Percentiles rank a stretch among this genome's conserved stretches.
phyloP scores from a whole-genome alignment of 257 asterid species.

The Rauvolfia tetraphylla region DNA sequence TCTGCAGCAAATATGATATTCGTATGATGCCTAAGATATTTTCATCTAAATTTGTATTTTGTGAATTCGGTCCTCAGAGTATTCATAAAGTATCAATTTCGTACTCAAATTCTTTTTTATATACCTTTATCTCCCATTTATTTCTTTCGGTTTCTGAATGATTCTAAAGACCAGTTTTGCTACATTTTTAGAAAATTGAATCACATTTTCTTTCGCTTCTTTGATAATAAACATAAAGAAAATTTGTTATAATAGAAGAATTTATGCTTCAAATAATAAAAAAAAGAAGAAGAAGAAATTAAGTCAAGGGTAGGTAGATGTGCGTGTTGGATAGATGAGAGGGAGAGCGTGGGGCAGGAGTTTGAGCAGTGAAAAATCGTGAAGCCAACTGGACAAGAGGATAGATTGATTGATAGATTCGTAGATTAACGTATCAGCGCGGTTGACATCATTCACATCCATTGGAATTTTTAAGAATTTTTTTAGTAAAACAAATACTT shows the following conservation, averaged over 20 bases:
- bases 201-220: too few species aligned
- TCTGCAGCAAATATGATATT: background rate
- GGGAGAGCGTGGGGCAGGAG: background rate
- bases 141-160: too few species aligned
- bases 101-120: too few species aligned
- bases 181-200: too few species aligned
- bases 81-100: too few species aligned
- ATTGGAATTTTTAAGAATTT: conserved; percentile 7
- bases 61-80: too few species aligned
- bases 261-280: too few species aligned
- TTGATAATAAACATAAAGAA: too few species aligned
- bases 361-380: conserved; percentile 2
- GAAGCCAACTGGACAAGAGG: conserved; percentile 18
- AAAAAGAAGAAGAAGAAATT: background rate
- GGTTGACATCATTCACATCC: conserved; percentile 22
- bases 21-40: background rate
- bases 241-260: too few species aligned
- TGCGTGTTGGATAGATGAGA: background rate
- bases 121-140: too few species aligned
- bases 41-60: background rate
- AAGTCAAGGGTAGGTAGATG: background rate
- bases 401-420: conserved; percentile 30
- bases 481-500: conserved; percentile 10
- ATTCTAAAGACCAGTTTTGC: too few species aligned
- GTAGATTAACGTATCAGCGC: conserved; percentile 21